Evolutionary conservation across 352 stramenopile species (phyloP), one percentile per base, ranked within the genome.

Genomic region (Pythium insidiosum): DNA sequence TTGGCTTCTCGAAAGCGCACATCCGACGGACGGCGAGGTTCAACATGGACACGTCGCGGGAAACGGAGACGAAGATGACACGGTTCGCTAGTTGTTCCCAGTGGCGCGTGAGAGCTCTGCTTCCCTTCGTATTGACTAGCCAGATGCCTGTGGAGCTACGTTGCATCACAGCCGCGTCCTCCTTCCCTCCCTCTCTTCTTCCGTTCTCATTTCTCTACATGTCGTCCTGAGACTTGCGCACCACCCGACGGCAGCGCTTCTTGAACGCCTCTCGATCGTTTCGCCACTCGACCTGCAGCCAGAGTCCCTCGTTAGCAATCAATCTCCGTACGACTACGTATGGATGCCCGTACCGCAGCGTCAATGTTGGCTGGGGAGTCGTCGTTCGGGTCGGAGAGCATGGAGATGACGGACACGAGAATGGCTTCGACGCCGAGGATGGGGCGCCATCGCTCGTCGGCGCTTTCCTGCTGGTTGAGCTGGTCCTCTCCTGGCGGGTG

Each of bases 281-380:
- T 59, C 92, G 58, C 77, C 80, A 96, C 48, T 96, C 83, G 34
- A 95, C 80, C 83, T 93, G 9, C 53, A 3, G 22, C n/a, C n/a
- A n/a, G n/a, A n/a, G n/a, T n/a, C n/a, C n/a, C n/a, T n/a, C n/a
- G n/a, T n/a, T n/a, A n/a, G n/a, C n/a, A n/a, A n/a, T n/a, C n/a
- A n/a, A n/a, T n/a, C n/a, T n/a, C n/a, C n/a, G n/a, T n/a, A n/a
- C n/a, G n/a, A n/a, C n/a, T n/a, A n/a, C n/a, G n/a, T n/a, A n/a
- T n/a, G n/a, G n/a, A n/a, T 55, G 57, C 63, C 77, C 91, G 63
- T 61, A 98, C 94, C 24, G 97, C 97, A 18, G 97, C 97, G 66
- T 99, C 97, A 53, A 99, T 97, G 77, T 99, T 99, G n/a, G 97
- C 96, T 2, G 97, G 97, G 38, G 89, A 98, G 38, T 99, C 94